Evolutionary conservation across 768 basidiomycete genomes (phyloP).

Genomic region (Amanita inopinata): DNA sequence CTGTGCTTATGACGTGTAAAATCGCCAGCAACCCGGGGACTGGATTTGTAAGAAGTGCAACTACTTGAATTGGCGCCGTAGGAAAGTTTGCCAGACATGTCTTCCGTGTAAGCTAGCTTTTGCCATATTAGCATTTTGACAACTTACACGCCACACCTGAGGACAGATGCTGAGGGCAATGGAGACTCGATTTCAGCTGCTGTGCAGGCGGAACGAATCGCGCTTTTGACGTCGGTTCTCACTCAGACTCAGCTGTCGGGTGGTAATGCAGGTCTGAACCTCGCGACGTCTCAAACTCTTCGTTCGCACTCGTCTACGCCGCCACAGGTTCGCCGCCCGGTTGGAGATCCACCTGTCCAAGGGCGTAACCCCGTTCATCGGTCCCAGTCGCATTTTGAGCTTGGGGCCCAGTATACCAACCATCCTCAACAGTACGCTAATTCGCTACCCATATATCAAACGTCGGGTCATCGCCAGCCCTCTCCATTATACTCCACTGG

Average conservation of each 20-base stretch:
- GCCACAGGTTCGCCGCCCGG: constrained; percentile 30
- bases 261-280: constrained; percentile 11
- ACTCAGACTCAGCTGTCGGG: constrained; percentile 36
- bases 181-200: constrained; percentile 80
- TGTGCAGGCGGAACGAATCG: constrained; percentile 79
- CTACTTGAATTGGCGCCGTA: constrained; percentile 79
- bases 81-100: constrained; percentile 88
- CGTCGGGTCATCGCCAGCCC: constrained; percentile 37
- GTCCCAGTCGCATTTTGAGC: constrained; percentile 42
- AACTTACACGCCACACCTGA: constrained; percentile 9
- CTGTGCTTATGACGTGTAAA: constrained; percentile 1
- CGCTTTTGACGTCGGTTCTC: constrained; percentile 67
- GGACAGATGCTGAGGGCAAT: constrained; percentile 75
- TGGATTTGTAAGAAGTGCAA: constrained; percentile 81
- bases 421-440: constrained; percentile 15
- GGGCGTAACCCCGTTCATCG: constrained; percentile 32
- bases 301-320: constrained; percentile 39
- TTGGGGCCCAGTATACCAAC: constrained; percentile 32
- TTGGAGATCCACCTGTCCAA: constrained; percentile 27
- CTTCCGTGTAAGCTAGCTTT: constrained; percentile 53
- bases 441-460: constrained; percentile 61
- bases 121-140: background rate
- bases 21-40: constrained; percentile 61
- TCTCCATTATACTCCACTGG: constrained; percentile 30
- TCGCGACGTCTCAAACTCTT: constrained; percentile 15